Evolutionary conservation across 495 filamentous ascomycete species (phyloP).

Genomic region (Lasiosphaeria ovina): DNA sequence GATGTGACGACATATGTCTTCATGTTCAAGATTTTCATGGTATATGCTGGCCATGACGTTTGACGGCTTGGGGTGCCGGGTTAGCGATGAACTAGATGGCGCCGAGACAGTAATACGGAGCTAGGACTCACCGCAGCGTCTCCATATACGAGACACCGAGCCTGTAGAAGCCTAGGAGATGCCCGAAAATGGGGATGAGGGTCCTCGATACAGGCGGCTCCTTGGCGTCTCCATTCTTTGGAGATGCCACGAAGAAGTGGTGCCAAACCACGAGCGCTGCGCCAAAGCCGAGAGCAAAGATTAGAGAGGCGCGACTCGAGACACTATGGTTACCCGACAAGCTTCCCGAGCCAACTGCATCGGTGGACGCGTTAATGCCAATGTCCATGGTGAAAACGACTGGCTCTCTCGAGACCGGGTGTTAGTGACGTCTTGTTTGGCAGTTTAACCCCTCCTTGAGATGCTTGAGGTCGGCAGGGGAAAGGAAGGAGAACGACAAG

Average conservation of each 20-base stretch:
- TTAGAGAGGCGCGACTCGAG: neutral
- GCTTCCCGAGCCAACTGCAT: neutral
- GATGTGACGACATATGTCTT: slow-evolving; percentile 5
- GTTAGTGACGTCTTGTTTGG: no score
- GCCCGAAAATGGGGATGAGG: neutral
- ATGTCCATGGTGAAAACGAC: neutral
- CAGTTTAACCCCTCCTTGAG: no score
- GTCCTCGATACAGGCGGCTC: neutral
- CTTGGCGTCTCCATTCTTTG: neutral
- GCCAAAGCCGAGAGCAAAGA: neutral
- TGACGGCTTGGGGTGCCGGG: neutral
- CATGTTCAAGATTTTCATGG: neutral
- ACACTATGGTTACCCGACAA: no score
- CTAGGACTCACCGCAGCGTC: neutral
- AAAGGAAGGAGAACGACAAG: no score
- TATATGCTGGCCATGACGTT: slow-evolving; percentile 2
- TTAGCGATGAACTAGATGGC: neutral
- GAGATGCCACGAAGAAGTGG: neutral
- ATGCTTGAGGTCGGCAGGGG: no score
- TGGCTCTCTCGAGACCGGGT: no score
- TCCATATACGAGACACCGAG: neutral
- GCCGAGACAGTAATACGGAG: neutral
- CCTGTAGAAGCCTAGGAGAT: slow-evolving; percentile 2
- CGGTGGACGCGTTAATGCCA: neutral
- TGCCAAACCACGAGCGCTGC: neutral